Evolutionary conservation across 129 eudicot species (phyloP), one percentile per base, ranked within the genome.

Genomic region (Lactuca saligna): DNA sequence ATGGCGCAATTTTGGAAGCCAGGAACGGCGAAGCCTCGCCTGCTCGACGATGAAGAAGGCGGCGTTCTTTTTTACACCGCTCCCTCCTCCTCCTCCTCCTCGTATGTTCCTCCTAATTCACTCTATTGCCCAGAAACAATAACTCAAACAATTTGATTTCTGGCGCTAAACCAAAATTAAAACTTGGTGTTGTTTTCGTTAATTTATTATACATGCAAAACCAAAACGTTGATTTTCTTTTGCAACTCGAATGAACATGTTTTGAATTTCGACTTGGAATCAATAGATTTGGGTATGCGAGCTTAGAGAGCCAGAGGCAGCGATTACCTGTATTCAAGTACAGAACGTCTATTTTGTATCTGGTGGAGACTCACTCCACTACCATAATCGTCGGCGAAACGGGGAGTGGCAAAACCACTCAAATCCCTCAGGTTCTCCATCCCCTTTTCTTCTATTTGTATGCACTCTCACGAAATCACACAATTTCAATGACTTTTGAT

Each of bases 21-120:
- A 4, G 94, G 97, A 1, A 75, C 90, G 3, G 95, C 82, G 77
- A 82, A 73, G 67, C 96, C 98, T 7, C 90, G 84, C 2, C 70
- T 89, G 14, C 78, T 93, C 53, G 95, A 93, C 72, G 98, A 93
- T 61, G 98, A 93, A 80, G 98, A 93, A 77, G 98, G 98, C 83
- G 96, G 96, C 65, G 84, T 93, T 65, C 79, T 93, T 8, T 84
- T 93, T 82, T 79, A 74, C 82, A 56, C 94, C 25, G 67, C 89
- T 50, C 69, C 98, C 31, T 68, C 82, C 4, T 66, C 95, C 17
- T 82, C 95, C 15, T 82, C 90, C 56, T 80, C 85, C 50, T 75
- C 86, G 89, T 78, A 51, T 69, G 10, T 12, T 54, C 69, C 15
- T 9, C 41, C 31, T 39, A 53, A 56, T 39, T n/a, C 38, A 53